Base-by-base conservation (phyloP, 2,329 filamentous ascomycete genomes). In the Laburnicola sp. region DNA sequence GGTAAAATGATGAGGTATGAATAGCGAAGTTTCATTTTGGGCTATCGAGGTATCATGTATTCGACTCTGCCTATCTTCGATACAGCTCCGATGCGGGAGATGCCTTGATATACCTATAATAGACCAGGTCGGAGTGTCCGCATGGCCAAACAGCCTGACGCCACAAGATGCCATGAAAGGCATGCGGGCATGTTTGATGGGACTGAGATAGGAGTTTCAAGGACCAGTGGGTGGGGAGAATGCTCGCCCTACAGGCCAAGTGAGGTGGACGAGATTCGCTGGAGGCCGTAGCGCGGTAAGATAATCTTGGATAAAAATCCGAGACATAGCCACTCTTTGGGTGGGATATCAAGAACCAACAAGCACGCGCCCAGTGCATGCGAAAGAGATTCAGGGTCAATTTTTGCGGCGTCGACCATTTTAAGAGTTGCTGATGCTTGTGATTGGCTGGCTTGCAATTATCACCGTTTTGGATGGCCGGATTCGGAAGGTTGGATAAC, bases 31-130 rank as follows among this genome's bases (percentile, higher is more conserved):
- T 42, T 47, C 50, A 52, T 52, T 11, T 27, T 48, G 37, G 21
- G 22, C 43, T 45, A 45, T 45, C 16, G 25, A 26, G 37, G 36
- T 45, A 45, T 23, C 26, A 45, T 45, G 36, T 37, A 23, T n/a
- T 2, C 30, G 27, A 30, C 21, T 37, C 23, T 45, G 10, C 39
- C 10, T 34, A 28, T 36, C 31, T 38, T 35, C 21, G 26, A 27
- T 23, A 28, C 6, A 27, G n/a, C 25, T 47, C 28, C 30, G 31
- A 47, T n/a, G 35, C 8, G 11, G 32, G 32, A 11, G 6, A n/a
- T 16, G 26, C 16, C 49, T 48, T 51, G 27, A 51, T 51, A 51
- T 51, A 51, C 25, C 34, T 51, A 39, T 38, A 25, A 16, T 43
- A 22, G 32, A 22, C 27, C 37, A 41, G 39, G 26, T 47, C 45